phyloP scores from a whole-genome alignment of 2,329 filamentous ascomycete species.

The Aspergillus quadrilineatus region DNA sequence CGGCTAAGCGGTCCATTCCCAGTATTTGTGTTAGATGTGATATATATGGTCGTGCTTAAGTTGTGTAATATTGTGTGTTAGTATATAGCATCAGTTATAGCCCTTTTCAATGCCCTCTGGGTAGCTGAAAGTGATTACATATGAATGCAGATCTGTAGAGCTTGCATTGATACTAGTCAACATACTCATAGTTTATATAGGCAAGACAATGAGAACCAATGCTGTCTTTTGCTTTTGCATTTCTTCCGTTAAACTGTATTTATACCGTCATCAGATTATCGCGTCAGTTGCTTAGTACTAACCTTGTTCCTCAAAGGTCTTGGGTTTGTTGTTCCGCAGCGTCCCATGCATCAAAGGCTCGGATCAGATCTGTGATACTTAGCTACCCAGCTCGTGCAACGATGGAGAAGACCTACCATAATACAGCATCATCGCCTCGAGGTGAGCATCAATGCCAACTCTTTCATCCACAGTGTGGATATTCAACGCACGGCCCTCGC shows the following conservation, averaged over 20 bases:
- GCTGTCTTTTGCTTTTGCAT: too few species aligned
- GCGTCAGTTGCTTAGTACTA: too few species aligned
- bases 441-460: constrained; percentile 43
- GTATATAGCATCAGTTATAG: not conserved
- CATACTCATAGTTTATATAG: not conserved
- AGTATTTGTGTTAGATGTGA: not conserved
- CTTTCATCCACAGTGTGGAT: constrained; percentile 55
- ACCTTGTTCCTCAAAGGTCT: not conserved
- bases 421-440: constrained; percentile 45
- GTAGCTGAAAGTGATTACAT: not conserved
- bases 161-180: not conserved
- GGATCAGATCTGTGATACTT: constrained; percentile 29
- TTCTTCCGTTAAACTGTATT: too few species aligned
- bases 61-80: not conserved
- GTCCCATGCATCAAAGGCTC: constrained; percentile 32
- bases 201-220: not conserved
- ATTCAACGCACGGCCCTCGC: constrained; percentile 45
- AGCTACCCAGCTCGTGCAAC: not conserved
- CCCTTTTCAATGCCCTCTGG: too few species aligned
- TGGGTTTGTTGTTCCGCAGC: not conserved
- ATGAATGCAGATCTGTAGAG: not conserved
- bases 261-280: too few species aligned
- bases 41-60: not conserved
- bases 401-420: constrained; percentile 33
- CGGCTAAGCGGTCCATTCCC: not conserved